Base-by-base conservation (phyloP, 176 grass and related monocot species). In the Ananas comosus region DNA sequence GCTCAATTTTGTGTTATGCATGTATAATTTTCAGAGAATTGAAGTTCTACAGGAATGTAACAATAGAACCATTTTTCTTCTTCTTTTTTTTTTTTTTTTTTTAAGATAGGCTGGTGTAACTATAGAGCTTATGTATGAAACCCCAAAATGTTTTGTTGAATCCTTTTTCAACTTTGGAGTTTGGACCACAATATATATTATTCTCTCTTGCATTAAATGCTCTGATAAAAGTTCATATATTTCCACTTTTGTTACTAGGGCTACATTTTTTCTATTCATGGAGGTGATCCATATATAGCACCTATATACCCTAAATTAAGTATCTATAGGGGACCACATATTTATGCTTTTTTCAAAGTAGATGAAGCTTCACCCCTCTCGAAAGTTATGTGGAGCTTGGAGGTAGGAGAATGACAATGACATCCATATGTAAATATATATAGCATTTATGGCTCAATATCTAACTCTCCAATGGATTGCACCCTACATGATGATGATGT, bases 131-230 rank as follows among this genome's bases (percentile, higher is more conserved):
- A 59, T 18, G 17, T 19, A 59, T 16, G 13, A 25, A 33, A 67
- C 16, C 1, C 56, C 19, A 19, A 21, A 59, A 59, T 59, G 13
- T 59, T 16, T 59, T 18, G 56, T 19, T 59, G 12, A 9, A 59
- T 18, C 33, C 65, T 25, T 67, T 67, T 10, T 67, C 33, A 67
- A 49, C 29, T 67, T 67, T 48, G 65, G 65, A 49, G 14, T 67
- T 67, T 48, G 65, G 65, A 67, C 33, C 33, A 67, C 65, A 17
- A 3, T 33, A 42, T 42, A 42, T 42, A 6, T 49, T 33, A 13
- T 13, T 67, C 56, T 59, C 56, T 59, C 56, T 21, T 9, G 16
- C 10, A n/a, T 59, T 59, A 59, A n/a, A 19, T 59, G 56, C 19
- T 59, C 56, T 59, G 56, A 19, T 59, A 19, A 13, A 49, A 67